These are phyloP conservation scores for Lactifluus volemus DNA, from an alignment of 768 basidiomycete species.

Conservation along the genomic window DNA sequence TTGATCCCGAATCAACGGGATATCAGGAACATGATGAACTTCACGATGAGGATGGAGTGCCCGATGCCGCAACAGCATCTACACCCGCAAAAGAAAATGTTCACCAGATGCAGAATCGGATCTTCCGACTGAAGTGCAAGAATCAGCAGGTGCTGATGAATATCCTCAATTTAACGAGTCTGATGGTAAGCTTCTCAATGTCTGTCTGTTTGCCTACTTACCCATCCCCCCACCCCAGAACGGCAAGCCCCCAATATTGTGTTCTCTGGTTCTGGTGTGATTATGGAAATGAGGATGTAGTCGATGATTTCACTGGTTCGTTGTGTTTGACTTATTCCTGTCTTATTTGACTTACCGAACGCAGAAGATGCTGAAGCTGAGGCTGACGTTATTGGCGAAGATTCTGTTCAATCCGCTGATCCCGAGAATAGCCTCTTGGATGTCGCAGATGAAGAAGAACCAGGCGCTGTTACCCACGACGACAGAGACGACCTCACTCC, in stretches of 20 bases:
- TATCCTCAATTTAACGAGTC: background rate
- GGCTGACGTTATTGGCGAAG: background rate
- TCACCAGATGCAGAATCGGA: background rate
- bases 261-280: background rate
- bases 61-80: background rate
- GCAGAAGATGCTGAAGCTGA: constrained; percentile 9
- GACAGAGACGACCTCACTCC: background rate
- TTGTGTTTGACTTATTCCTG: background rate
- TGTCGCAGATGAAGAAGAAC: background rate
- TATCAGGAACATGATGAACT: background rate
- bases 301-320: constrained; percentile 7
- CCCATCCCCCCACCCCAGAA: background rate
- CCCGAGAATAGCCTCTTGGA: background rate
- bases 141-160: background rate
- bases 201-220: background rate
- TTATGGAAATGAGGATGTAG: background rate
- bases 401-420: background rate
- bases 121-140: background rate
- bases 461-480: background rate
- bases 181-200: background rate
- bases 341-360: background rate
- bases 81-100: background rate
- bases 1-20: background rate
- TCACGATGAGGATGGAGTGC: background rate
- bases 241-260: background rate